phyloP scores from a whole-genome alignment of 2,329 filamentous ascomycete genomes.

The Colletotrichum sansevieriae region DNA sequence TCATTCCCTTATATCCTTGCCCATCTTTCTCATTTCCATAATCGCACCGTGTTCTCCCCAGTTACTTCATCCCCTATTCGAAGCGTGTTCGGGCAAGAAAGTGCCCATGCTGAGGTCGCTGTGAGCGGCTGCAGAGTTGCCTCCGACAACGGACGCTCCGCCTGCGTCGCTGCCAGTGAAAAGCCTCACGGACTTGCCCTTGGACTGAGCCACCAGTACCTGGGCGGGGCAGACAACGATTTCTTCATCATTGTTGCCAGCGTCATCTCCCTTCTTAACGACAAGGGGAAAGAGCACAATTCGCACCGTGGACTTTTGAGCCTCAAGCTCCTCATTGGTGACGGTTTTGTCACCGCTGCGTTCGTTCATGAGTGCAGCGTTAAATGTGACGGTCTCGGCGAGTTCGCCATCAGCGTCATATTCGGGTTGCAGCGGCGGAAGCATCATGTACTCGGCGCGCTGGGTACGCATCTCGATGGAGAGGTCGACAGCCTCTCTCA shows the following conservation, averaged over 20 bases:
- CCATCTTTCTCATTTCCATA: background rate
- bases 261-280: constrained; percentile 94
- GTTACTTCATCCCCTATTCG: constrained; percentile 41
- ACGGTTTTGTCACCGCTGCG: constrained; percentile 74
- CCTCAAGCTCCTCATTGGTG: constrained; percentile 84
- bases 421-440: constrained; percentile 92
- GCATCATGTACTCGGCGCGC: constrained; percentile 97
- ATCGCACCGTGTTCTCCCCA: constrained; percentile 5
- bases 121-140: constrained; percentile 48
- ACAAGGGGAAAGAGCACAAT: constrained; percentile 96
- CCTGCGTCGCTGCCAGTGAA: constrained; percentile 66
- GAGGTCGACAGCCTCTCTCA: constrained; percentile 88
- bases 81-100: constrained; percentile 44
- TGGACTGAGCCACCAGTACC: constrained; percentile 79
- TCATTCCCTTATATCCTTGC: constrained; percentile 3
- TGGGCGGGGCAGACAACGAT: constrained; percentile 96
- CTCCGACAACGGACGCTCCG: constrained; percentile 56
- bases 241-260: constrained; percentile 89
- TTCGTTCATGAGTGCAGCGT: constrained; percentile 94
- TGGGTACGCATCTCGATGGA: constrained; percentile 98
- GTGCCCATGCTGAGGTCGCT: constrained; percentile 54
- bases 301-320: constrained; percentile 81
- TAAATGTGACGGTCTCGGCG: constrained; percentile 88
- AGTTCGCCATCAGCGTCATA: constrained; percentile 95
- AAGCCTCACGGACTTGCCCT: constrained; percentile 53